Base-by-base conservation (phyloP, 148 eudicot species). In the Bassia scoparia region DNA sequence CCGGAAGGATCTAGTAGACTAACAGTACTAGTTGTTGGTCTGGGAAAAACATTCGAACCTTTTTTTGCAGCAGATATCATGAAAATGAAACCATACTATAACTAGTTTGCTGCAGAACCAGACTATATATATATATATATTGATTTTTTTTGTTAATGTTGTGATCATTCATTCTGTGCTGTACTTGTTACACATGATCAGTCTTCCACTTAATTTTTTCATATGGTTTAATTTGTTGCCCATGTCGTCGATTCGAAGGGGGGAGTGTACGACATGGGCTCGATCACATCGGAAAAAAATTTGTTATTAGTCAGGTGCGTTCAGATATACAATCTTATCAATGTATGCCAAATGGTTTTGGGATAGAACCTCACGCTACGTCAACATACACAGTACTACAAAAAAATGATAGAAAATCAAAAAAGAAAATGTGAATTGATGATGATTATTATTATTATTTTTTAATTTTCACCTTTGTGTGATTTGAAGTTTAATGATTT, bases 31-130 rank as follows among this genome's bases (percentile, higher is more conserved):
- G 68, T 64, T 65, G 23, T 69, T 74, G 44, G n/a, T n/a, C n/a
- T 33, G 78, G 75, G 48, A 79, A n/a, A n/a, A n/a, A 65, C 55
- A 54, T 74, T n/a, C n/a, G n/a, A 75, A 74, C 6, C 68, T 70
- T 50, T 62, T 68, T 54, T 69, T 79, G n/a, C 77, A 78, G 68
- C 77, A 78, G 11, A 65, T 72, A 49, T 67, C 72, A 44, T 61
- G 43, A 49, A 48, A 60, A 67, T 0, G 11, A 6, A 41, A 6
- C 8, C 12, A 41, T 14, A 41, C 12, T 41, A 41, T 8, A 41
- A n/a, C n/a, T n/a, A 8, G 46, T 41, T 5, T 41, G 46, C 46
- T 41, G 9, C 46, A 41, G 46, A 41, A 1, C 46, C n/a, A n/a
- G 11, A 55, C 66, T 59, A 33, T 61, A 60, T 20, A 69, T 13